Evolutionary conservation across 73 alveolate genomes (phyloP).

Genomic region (Loxodes magnus): DNA sequence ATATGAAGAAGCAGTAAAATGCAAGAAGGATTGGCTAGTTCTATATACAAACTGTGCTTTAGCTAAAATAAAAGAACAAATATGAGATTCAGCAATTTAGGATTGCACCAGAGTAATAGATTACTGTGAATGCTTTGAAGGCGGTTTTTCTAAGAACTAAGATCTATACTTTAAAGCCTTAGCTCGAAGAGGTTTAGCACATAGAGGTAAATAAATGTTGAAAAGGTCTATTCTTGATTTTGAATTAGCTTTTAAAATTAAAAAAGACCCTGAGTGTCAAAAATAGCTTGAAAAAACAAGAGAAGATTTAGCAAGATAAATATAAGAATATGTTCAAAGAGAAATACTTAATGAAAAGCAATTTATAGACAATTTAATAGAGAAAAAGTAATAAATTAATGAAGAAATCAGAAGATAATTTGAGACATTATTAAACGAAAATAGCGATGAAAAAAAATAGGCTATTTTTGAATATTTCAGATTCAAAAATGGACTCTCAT

Average conservation of each 20-base stretch:
- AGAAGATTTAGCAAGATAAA: slow-evolving; percentile 30
- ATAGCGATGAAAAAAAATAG: too few relatives aligned
- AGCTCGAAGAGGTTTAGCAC: slow-evolving; percentile 84
- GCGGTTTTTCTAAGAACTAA: slow-evolving; percentile 63
- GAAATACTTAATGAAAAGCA: slow-evolving; percentile 5
- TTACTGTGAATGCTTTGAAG: slow-evolving; percentile 90
- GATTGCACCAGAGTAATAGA: slow-evolving; percentile 90
- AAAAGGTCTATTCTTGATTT: slow-evolving; percentile 68
- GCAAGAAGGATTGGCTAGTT: slow-evolving; percentile 68
- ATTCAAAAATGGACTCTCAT: too few relatives aligned
- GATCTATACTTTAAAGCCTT: slow-evolving; percentile 90
- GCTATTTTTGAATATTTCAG: too few relatives aligned
- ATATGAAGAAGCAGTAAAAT: slow-evolving; percentile 84
- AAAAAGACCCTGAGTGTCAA: slow-evolving; percentile 22
- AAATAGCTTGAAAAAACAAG: slow-evolving; percentile 29
- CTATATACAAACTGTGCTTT: slow-evolving; percentile 93
- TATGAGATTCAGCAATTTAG: slow-evolving; percentile 74
- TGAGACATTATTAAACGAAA: too few relatives aligned
- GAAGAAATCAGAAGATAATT: too few relatives aligned
- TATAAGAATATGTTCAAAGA: slow-evolving; percentile 12
- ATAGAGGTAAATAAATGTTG: slow-evolving; percentile 66
- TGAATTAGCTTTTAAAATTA: slow-evolving; percentile 62
- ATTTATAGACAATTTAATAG: too few relatives aligned
- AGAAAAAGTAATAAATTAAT: too few relatives aligned
- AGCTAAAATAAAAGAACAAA: slow-evolving; percentile 80